Percentiles rank a stretch among this genome's conserved stretches.
Conservation (phyloP, 768 basidiomycete genomes). For the Cyclocybe cylindracea region DNA sequence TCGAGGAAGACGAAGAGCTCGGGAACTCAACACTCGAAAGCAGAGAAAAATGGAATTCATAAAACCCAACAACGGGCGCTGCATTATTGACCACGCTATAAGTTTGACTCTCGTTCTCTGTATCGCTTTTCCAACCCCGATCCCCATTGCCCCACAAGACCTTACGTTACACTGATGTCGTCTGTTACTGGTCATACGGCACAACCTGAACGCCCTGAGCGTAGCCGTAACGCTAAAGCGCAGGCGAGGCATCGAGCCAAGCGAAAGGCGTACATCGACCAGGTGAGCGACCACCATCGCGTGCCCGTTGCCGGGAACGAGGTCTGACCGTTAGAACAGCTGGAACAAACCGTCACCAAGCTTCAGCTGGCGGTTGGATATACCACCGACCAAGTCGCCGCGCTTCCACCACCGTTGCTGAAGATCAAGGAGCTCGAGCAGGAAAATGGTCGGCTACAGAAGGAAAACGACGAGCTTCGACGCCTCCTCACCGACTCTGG, state of each 20-base stretch:
- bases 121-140: constrained; percentile 50
- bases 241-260: constrained; percentile 91
- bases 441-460: constrained; percentile 69
- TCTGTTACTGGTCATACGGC: constrained; percentile 57
- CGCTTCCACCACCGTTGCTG: constrained; percentile 68
- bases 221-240: constrained; percentile 85
- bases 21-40: constrained; percentile 41
- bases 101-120: constrained; percentile 32
- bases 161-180: constrained; percentile 63
- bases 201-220: constrained; percentile 70
- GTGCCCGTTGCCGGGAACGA: not conserved
- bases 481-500: constrained; percentile 56
- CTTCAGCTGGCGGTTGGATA: constrained; percentile 75
- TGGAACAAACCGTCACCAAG: constrained; percentile 85
- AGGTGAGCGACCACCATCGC: constrained; percentile 45
- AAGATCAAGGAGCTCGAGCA: constrained; percentile 84
- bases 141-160: constrained; percentile 45
- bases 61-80: constrained; percentile 37
- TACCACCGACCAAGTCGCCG: constrained; percentile 73
- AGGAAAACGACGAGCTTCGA: constrained; percentile 76
- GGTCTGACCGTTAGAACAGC: constrained; percentile 37
- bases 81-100: constrained; percentile 39
- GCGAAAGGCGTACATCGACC: constrained; percentile 91
- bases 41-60: constrained; percentile 33
- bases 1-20: constrained; percentile 53